A percentile compares a stretch with the other conserved stretches of the same genome.
These are phyloP conservation scores for Penicillium herquei DNA, from an alignment of 495 filamentous ascomycete species.

Conservation along the genomic window DNA sequence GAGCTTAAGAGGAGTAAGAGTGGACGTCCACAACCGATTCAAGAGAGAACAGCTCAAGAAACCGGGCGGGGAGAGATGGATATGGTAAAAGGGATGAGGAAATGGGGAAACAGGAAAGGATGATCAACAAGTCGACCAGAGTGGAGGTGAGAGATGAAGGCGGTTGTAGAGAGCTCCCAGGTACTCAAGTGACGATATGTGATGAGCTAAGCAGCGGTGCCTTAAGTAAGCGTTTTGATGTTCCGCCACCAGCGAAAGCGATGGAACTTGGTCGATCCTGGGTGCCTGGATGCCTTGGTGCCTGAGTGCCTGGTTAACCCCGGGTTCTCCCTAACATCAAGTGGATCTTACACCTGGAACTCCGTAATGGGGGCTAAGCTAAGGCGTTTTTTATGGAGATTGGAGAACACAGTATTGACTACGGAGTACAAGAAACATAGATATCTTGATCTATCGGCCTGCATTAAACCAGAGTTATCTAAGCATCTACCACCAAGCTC, in stretches of 20 bases:
- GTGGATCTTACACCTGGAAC: not conserved
- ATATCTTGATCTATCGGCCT: no score
- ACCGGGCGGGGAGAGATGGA: constrained; percentile 7
- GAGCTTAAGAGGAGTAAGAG: constrained; percentile 19
- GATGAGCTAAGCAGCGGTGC: constrained; percentile 38
- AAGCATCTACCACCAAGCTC: no score
- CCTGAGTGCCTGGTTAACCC: not conserved
- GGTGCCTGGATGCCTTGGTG: constrained; percentile 24
- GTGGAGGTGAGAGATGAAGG: constrained; percentile 16
- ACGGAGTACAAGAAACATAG: no score
- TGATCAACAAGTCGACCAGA: constrained; percentile 5
- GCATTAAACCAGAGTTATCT: no score
- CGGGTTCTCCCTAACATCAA: not conserved
- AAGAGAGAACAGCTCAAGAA: constrained; percentile 2
- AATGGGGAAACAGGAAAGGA: constrained; percentile 15
- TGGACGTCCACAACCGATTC: constrained; percentile 18
- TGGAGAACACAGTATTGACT: no score
- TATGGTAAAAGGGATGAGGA: constrained; percentile 12
- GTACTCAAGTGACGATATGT: constrained; percentile 44
- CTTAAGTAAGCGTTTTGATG: constrained; percentile 22
- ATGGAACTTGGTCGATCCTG: constrained; percentile 42
- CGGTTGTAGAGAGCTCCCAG: constrained; percentile 31
- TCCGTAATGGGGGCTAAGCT: not conserved
- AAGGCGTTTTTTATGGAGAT: no score
- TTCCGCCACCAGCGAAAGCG: constrained; percentile 37